Percentiles rank a stretch among this genome's conserved stretches.
These are phyloP conservation scores for Deuterostichococcus epilithicus DNA, from an alignment of 139 green algal species.

Conservation along the genomic window DNA sequence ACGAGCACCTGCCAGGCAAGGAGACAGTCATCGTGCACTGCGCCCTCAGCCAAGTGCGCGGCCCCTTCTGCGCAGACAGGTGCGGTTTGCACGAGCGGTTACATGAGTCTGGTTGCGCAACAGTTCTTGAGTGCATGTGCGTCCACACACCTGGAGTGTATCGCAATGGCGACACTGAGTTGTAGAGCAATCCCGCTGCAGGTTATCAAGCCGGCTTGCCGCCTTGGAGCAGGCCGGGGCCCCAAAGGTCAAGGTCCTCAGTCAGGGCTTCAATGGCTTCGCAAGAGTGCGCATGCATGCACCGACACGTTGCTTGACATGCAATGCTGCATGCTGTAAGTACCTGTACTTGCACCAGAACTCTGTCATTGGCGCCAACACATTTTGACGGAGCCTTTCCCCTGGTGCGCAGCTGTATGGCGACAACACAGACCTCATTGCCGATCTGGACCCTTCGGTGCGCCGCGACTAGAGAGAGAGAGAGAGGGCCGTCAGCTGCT, in stretches of 20 bases:
- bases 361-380: too few relatives aligned
- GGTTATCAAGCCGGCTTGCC: neutral
- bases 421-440: neutral
- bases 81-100: neutral
- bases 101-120: too few relatives aligned
- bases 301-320: too few relatives aligned
- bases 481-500: too few relatives aligned
- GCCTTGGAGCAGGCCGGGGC: neutral
- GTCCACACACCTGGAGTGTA: too few relatives aligned
- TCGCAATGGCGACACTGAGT: too few relatives aligned
- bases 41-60: slow-evolving; percentile 10
- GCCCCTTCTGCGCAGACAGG: slow-evolving; percentile 8
- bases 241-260: neutral
- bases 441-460: neutral
- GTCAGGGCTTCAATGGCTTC: neutral
- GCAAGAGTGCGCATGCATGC: too few relatives aligned
- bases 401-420: neutral
- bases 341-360: too few relatives aligned
- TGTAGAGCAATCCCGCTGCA: neutral
- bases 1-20: neutral
- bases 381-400: too few relatives aligned
- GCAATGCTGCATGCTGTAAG: too few relatives aligned
- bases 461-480: neutral
- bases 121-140: too few relatives aligned
- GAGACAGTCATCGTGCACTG: slow-evolving; percentile 15